Evolutionary conservation across 306 rosid species (phyloP), one percentile per base, ranked within the genome.

Genomic region (Carpinus viminea): DNA sequence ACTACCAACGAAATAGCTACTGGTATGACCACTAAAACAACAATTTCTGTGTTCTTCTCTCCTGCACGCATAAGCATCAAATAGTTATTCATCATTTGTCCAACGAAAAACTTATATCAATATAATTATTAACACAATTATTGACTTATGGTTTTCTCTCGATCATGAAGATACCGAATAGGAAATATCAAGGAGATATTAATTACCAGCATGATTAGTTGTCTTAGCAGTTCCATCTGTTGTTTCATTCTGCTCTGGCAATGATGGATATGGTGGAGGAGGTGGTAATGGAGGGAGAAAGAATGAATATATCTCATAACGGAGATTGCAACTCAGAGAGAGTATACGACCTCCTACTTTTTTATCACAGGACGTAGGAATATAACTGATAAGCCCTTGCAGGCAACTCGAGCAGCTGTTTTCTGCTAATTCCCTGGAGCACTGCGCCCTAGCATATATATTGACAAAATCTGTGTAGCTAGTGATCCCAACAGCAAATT

Each of bases 321-420:
- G 82, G 46, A 84, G 74, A 80, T 57, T 71, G 75, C 87, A 84
- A 21, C 84, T 70, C 73, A 8, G 4, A 15, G 79, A 65, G 52
- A 71, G 66, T 8, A 84, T 1, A 24, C 43, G 51, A 68, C 52
- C 66, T 24, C 84, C 82, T 10, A 56, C 68, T 55, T 15, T 47
- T 52, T 60, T 81, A 24, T 31, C 36, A 43, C 70, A 10, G 15
- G 38, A 36, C 16, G 0, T 4, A 4, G 36, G 73, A 12, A 76
- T 51, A 55, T 51, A 55, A 59, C 61, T 73, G 13, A 53, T 64
- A 41, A 80, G 54, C 41, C 46, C 21, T 46, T 74, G 62, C 68
- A 84, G 75, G 79, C 84, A 84, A 68, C n/a, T 77, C 41, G 68
- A 68, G 82, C 85, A 80, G 71, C 36, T 61, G 55, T 45, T 77